Conservation (phyloP, 1,284 basidiomycete species). For the Malassezia sympodialis region DNA sequence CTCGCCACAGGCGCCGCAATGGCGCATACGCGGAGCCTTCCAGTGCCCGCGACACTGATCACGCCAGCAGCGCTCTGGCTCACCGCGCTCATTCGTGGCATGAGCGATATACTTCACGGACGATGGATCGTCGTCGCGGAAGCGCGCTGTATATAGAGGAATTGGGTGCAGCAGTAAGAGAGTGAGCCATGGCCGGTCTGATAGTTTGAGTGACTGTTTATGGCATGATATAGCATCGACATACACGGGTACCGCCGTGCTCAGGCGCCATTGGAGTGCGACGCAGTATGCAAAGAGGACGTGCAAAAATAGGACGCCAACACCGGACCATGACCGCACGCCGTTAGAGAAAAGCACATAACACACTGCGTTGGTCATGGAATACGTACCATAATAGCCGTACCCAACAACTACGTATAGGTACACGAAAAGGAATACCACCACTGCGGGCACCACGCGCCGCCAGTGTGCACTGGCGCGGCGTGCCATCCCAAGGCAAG, state of each 20-base stretch:
- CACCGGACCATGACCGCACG: not conserved
- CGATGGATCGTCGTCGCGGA: not conserved
- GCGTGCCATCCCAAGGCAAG: not conserved
- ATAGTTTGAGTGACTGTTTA: not conserved
- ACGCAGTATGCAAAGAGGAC: constrained; percentile 1
- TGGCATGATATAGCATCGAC: not conserved
- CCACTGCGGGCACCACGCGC: not conserved
- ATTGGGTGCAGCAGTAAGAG: not conserved
- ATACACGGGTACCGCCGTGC: not conserved
- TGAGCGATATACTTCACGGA: not conserved
- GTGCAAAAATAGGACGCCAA: not conserved
- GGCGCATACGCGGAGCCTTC: constrained; percentile 9
- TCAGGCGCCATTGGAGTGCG: not conserved
- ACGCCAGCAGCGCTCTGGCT: constrained; percentile 10
- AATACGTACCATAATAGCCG: not conserved
- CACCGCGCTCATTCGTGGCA: not conserved
- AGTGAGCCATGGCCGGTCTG: not conserved
- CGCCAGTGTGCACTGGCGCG: not conserved
- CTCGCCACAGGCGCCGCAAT: constrained; percentile 8
- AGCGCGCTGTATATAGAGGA: not conserved
- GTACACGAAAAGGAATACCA: not conserved
- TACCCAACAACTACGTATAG: not conserved
- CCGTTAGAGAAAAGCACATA: not conserved
- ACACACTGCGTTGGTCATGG: not conserved
- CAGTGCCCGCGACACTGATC: constrained; percentile 9